Conservation (phyloP, 495 filamentous ascomycete species). For the Trichoderma gamsii region DNA sequence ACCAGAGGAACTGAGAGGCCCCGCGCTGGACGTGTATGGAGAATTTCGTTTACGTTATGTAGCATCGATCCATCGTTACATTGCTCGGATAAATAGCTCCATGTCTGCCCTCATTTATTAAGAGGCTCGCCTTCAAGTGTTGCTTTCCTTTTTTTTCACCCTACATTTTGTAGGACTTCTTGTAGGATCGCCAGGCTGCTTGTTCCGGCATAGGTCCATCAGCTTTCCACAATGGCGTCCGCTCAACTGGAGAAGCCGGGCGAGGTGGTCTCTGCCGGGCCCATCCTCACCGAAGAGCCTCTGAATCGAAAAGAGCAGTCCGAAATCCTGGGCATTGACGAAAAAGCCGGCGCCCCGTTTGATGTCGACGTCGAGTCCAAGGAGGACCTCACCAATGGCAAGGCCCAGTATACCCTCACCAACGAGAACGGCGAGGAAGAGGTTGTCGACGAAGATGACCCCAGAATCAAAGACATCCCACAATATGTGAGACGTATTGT, state of each 20-base stretch:
- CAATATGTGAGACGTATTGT: conserved; percentile 47
- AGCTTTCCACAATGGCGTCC: background rate
- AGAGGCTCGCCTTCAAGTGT: background rate
- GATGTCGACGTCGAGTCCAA: background rate
- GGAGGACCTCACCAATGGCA: conserved; percentile 5
- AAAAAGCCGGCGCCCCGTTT: background rate
- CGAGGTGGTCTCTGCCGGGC: background rate
- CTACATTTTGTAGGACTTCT: background rate
- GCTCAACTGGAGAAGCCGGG: conserved; percentile 6
- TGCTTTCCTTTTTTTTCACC: background rate
- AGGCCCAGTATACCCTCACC: conserved; percentile 1
- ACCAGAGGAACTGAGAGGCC: background rate
- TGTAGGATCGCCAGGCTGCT: background rate
- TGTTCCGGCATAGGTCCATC: background rate
- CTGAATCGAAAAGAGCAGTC: background rate
- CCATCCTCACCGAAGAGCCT: background rate
- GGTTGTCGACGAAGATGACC: conserved; percentile 36
- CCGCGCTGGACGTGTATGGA: background rate
- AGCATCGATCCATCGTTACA: background rate
- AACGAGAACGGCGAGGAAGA: conserved; percentile 19
- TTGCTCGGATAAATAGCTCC: background rate
- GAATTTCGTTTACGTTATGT: conserved; percentile 5
- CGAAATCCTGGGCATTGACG: background rate
- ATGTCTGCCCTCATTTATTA: background rate
- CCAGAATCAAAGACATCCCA: conserved; percentile 43